These are phyloP conservation scores for Notholithocarpus densiflorus DNA, from an alignment of 306 rosid genomes.

Conservation along the genomic window DNA sequence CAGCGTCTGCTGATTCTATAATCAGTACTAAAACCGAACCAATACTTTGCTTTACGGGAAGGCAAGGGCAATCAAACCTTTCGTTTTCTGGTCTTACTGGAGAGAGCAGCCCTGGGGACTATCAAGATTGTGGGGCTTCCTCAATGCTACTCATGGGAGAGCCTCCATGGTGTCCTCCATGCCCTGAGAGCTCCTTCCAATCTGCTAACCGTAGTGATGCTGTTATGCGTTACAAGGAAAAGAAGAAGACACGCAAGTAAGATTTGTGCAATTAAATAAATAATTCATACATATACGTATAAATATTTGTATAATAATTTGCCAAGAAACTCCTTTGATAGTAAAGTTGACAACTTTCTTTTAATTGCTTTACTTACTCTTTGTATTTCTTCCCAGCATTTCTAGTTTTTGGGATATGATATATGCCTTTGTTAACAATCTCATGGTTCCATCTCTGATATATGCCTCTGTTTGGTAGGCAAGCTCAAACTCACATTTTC, in stretches of 20 bases:
- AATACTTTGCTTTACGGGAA: constrained; percentile 41
- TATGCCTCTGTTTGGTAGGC: too few species aligned
- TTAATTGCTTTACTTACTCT: constrained; percentile 1
- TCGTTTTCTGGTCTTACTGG: constrained; percentile 76
- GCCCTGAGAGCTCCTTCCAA: constrained; percentile 62
- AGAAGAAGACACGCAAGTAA: constrained; percentile 88
- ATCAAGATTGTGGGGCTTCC: constrained; percentile 90
- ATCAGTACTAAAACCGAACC: constrained; percentile 85
- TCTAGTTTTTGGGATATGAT: neutral
- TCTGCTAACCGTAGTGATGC: constrained; percentile 83
- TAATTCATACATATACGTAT: neutral
- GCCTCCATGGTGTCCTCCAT: constrained; percentile 87
- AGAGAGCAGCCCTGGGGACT: constrained; percentile 59
- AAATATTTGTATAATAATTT: neutral
- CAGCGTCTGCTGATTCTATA: constrained; percentile 79
- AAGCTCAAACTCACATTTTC: too few species aligned
- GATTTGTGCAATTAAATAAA: constrained; percentile 22
- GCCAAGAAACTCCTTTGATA: neutral
- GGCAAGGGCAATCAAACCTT: constrained; percentile 61
- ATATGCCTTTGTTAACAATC: neutral
- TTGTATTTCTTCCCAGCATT: neutral
- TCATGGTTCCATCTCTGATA: constrained; percentile 1
- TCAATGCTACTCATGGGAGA: constrained; percentile 82
- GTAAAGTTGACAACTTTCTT: constrained; percentile 15
- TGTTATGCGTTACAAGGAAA: constrained; percentile 94